These are phyloP conservation scores for Globisporangium orthogonon DNA, from an alignment of 352 stramenopile species.

Conservation along the genomic window DNA sequence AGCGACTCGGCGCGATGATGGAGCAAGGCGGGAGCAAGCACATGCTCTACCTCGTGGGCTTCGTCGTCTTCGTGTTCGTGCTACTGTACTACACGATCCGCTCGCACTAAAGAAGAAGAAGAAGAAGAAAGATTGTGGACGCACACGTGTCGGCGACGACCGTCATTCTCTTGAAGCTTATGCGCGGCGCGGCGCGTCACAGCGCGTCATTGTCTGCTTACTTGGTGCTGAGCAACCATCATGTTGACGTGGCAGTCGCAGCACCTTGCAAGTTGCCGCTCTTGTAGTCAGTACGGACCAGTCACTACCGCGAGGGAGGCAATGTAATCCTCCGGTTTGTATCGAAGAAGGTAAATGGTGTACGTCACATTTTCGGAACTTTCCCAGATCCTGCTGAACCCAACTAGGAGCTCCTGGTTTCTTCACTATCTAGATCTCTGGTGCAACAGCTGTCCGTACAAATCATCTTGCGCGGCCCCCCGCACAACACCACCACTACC, in stretches of 20 bases:
- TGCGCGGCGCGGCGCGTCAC: too few species aligned
- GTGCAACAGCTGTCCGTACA: not conserved
- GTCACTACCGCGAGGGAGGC: too few species aligned
- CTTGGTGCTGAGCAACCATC: too few species aligned
- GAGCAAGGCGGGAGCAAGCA: conserved; percentile 83
- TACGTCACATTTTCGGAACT: not conserved
- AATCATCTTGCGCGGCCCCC: not conserved
- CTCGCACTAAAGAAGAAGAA: conserved; percentile 34
- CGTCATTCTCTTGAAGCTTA: too few species aligned
- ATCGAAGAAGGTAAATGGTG: not conserved
- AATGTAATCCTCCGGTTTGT: not conserved
- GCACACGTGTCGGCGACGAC: too few species aligned
- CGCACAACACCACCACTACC: conserved; percentile 23
- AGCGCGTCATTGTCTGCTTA: too few species aligned
- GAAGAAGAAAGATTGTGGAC: not conserved
- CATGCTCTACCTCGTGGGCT: conserved; percentile 84
- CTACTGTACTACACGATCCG: conserved; percentile 81
- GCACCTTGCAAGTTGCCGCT: too few species aligned
- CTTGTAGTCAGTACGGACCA: too few species aligned
- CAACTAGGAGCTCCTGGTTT: not conserved
- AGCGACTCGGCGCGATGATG: conserved; percentile 82
- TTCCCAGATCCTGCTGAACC: too few species aligned
- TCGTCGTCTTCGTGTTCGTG: conserved; percentile 83
- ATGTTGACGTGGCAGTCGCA: too few species aligned
- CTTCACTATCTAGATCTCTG: not conserved